Percentiles rank a stretch among this genome's conserved stretches.
phyloP scores from a whole-genome alignment of 2,329 filamentous ascomycete species.

The Nemania diffusa region DNA sequence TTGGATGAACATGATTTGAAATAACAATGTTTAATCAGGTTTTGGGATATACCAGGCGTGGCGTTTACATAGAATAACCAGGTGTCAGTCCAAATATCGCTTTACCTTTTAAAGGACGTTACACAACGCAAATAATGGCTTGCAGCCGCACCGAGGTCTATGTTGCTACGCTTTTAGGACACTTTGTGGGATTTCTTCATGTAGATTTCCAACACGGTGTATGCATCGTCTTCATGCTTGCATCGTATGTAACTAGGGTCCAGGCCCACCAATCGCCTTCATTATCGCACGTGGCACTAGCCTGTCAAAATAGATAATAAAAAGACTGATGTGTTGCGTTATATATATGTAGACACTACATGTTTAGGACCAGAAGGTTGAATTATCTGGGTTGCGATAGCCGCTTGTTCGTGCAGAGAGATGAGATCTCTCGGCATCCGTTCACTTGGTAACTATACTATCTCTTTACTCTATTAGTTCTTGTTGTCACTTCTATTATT shows the following conservation, averaged over 20 bases:
- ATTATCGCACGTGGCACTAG: slow-evolving; percentile 26
- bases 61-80: no score
- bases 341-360: slow-evolving; percentile 14
- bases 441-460: slow-evolving; percentile 16
- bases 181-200: background rate
- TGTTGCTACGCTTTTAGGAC: background rate
- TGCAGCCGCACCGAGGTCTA: background rate
- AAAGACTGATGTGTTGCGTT: slow-evolving; percentile 1
- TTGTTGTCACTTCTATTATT: background rate
- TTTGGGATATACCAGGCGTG: no score
- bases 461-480: background rate
- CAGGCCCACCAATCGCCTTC: slow-evolving; percentile 15
- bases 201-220: background rate
- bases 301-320: slow-evolving; percentile 1
- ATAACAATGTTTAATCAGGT: no score
- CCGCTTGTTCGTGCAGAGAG: background rate
- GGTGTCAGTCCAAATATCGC: no score
- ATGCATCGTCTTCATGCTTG: background rate
- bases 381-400: slow-evolving; percentile 10
- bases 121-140: background rate
- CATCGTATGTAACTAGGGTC: slow-evolving; percentile 1
- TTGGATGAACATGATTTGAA: no score
- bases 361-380: slow-evolving; percentile 10
- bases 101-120: no score
- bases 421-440: slow-evolving; percentile 1